Evolutionary conservation across 148 eudicot genomes (phyloP), one percentile per base, ranked within the genome.

Genomic region (Rhododendron molle): DNA sequence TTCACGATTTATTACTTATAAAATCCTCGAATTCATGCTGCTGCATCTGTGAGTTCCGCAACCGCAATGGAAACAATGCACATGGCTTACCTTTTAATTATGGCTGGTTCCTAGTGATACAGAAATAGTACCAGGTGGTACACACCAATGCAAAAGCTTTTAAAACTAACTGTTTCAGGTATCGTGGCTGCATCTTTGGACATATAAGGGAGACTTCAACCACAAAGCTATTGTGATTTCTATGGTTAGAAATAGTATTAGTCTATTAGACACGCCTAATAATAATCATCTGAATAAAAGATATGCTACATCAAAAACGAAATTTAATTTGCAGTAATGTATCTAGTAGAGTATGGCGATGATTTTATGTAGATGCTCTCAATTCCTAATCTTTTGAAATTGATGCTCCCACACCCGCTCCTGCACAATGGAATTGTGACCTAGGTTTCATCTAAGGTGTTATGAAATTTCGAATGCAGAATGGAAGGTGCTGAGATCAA

Each of bases 401-500:
- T 67, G 73, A 67, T 26, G 73, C 30, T 67, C 73, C 32, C 32
- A 67, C 15, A 11, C 34, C 73, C 14, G 73, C 34, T 67, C 73
- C 32, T 67, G 73, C 73, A 26, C 32, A 67, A 26, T 32, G 43
- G 26, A 2, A 43, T 80, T 67, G 43, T 21, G 26, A 83, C 54
- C n/a, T 16, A 28, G 10, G 34, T 23, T 60, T 81, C 2, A 8
- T 56, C 74, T 74, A 54, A 58, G 73, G 56, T 81, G 58, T 71
- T 78, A 49, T n/a, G n/a, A 21, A 81, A 81, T 62, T 28, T 86
- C 43, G 47, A 40, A n/a, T 76, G 88, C 91, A 93, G 97, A 88
- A 93, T 96, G 88, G 99, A 97, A 91, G 99, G 99, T n/a, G 99
- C 99, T 73, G 99, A 97, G 91, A 97, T 97, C 87, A 97, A 97